A percentile compares a stretch with the other conserved stretches of the same genome.
These are phyloP conservation scores for Suhomyces prunicola DNA, from an alignment of 805 yeast species.

Conservation along the genomic window DNA sequence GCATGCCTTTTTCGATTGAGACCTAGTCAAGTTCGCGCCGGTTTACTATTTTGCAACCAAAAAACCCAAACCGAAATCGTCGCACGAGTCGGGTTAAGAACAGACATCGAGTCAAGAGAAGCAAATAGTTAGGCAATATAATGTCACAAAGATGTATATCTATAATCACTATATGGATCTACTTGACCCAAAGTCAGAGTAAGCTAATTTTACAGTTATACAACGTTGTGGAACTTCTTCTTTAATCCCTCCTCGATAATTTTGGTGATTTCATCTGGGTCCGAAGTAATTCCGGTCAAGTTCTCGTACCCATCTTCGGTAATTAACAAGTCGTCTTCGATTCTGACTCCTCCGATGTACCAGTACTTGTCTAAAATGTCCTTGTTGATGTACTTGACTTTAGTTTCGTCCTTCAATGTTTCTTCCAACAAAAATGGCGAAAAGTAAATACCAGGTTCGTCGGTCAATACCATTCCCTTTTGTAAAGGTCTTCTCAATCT, in stretches of 20 bases:
- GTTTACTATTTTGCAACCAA: background rate
- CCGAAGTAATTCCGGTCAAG: conserved; percentile 78
- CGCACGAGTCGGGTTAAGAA: background rate
- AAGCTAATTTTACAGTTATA: conserved; percentile 12
- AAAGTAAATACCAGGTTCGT: conserved; percentile 94
- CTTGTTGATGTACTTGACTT: conserved; percentile 56
- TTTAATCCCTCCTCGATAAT: conserved; percentile 71
- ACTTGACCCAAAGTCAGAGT: background rate
- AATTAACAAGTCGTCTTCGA: conserved; percentile 87
- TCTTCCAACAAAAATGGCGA: conserved; percentile 76
- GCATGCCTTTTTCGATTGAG: background rate
- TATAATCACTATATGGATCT: background rate
- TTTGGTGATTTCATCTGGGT: conserved; percentile 74
- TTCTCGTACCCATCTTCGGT: conserved; percentile 77
- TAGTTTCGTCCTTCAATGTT: conserved; percentile 46
- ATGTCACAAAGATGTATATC: background rate
- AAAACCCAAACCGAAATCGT: too few relatives aligned
- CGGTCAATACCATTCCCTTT: conserved; percentile 82
- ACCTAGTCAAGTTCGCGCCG: background rate
- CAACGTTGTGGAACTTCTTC: conserved; percentile 62
- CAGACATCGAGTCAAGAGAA: background rate
- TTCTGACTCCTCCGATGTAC: conserved; percentile 95
- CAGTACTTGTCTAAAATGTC: conserved; percentile 72
- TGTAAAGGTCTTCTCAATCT: conserved; percentile 74
- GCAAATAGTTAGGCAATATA: background rate